A percentile compares a stretch with the other conserved stretches of the same genome.
These are phyloP conservation scores for Trypethelium eluteriae DNA, from an alignment of 495 filamentous ascomycete genomes.

Conservation along the genomic window DNA sequence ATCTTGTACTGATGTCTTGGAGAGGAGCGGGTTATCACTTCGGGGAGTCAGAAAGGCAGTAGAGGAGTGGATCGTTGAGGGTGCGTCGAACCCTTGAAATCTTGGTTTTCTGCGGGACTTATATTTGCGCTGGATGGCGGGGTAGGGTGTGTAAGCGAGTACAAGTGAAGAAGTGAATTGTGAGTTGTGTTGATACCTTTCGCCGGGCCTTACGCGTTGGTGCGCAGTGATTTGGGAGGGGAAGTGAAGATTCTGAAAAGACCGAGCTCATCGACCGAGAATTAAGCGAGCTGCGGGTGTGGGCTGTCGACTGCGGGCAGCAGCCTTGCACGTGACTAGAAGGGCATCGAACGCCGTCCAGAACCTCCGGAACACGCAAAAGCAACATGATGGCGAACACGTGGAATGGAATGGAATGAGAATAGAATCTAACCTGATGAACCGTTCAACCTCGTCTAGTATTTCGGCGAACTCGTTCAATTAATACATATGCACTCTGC, in stretches of 20 bases:
- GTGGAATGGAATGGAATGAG: not conserved
- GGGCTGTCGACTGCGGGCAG: not conserved
- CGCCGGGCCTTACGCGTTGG: not conserved
- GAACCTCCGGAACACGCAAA: not conserved
- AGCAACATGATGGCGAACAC: not conserved
- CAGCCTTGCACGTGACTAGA: slow-evolving; percentile 7
- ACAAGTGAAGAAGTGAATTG: not conserved
- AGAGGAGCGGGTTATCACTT: slow-evolving; percentile 8
- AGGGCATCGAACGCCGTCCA: not conserved
- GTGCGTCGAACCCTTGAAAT: slow-evolving; percentile 10
- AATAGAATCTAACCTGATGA: no score
- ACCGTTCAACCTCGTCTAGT: not conserved
- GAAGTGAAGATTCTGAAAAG: slow-evolving; percentile 2
- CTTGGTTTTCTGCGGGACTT: not conserved
- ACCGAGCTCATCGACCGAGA: not conserved
- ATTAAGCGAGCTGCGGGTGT: no score
- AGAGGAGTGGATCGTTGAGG: not conserved
- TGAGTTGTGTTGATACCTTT: not conserved
- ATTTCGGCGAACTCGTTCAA: not conserved
- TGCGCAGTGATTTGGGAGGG: not conserved
- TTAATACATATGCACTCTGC: not conserved
- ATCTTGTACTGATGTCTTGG: not conserved
- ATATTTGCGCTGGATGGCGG: not conserved
- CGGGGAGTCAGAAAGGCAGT: slow-evolving; percentile 3
- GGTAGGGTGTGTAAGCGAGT: not conserved